Evolutionary conservation across 2,329 filamentous ascomycete species (phyloP), one percentile per base, ranked within the genome.

Genomic region (Colletotrichum sojae): DNA sequence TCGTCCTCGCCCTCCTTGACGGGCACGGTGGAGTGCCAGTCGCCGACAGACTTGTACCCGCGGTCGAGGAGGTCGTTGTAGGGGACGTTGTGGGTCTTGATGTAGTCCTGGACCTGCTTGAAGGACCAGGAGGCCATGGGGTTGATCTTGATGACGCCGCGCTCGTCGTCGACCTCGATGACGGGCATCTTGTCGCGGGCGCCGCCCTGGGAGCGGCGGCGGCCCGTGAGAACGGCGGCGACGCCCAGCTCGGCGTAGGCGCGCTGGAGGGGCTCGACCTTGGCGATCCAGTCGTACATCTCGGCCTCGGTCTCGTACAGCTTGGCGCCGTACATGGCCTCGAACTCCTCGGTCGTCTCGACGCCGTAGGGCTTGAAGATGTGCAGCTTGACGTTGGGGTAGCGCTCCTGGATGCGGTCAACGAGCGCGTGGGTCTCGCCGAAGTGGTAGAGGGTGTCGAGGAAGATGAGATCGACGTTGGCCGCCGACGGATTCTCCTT

Each of bases 1-100:
- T 99, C 96, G 76, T 98, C 96, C 83, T 99, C 96, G 73, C 93
- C 93, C 68, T 95, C 94, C 72, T 87, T 90, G 70, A 98, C 94
- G 13, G 96, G 95, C 74, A 90, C 92, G 4, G 96, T 99, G 58
- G 94, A 97, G 87, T 99, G 96, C 94, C 95, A 98, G 86, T 99
- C 96, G 71, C 96, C 96, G 71, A 99, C 88, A 73, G 94, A 97
- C 88, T 98, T 98, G 88, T 99, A 99, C n/a, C 96, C 96, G 69
- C 86, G 88, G 83, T 98, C 94, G 54, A 99, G 88, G 36, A 99
- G 89, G 71, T 88, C 90, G 80, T 99, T 99, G 87, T 97, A 98
- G 0, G 96, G 96, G 4, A 99, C 94, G 70, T 94, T 83, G 85
- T 98, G 89, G 76, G 92, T 91, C 75, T 90, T 89, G 83, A 98